Percentiles rank a stretch among this genome's conserved stretches.
Conservation (phyloP, 495 filamentous ascomycete species). For the Sporormia fimetaria region DNA sequence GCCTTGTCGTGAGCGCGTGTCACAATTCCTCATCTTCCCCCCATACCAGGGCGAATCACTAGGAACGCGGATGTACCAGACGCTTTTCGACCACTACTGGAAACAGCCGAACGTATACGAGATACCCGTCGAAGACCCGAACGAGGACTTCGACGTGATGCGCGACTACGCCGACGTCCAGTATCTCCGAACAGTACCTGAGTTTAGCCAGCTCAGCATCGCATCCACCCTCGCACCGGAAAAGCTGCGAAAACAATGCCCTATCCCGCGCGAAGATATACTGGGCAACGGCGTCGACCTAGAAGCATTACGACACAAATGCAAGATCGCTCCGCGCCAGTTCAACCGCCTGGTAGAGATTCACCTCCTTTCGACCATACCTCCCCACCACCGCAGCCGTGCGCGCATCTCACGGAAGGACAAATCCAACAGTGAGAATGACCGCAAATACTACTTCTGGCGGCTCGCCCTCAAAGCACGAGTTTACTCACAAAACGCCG, state of each 20-base stretch:
- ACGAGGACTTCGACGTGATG: conserved; percentile 84
- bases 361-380: conserved; percentile 68
- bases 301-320: conserved; percentile 47
- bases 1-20: conserved; percentile 68
- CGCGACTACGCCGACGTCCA: conserved; percentile 73
- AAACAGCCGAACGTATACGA: conserved; percentile 55
- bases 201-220: conserved; percentile 43
- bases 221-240: conserved; percentile 35
- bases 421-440: conserved; percentile 42
- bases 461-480: conserved; percentile 70
- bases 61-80: conserved; percentile 68
- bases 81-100: conserved; percentile 57
- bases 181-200: conserved; percentile 46
- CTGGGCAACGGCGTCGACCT: conserved; percentile 44
- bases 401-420: conserved; percentile 47
- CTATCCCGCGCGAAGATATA: conserved; percentile 52
- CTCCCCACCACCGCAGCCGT: conserved; percentile 47
- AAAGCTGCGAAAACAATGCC: conserved; percentile 21
- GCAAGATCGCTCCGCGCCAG: conserved; percentile 78
- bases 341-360: conserved; percentile 81
- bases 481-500: conserved; percentile 64
- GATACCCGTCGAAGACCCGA: conserved; percentile 91
- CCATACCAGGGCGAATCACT: conserved; percentile 71
- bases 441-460: conserved; percentile 68
- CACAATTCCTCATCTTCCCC: conserved; percentile 88